These are phyloP conservation scores for Apiotrichum akiyoshidainum DNA, from an alignment of 1,284 basidiomycete genomes.

Conservation along the genomic window DNA sequence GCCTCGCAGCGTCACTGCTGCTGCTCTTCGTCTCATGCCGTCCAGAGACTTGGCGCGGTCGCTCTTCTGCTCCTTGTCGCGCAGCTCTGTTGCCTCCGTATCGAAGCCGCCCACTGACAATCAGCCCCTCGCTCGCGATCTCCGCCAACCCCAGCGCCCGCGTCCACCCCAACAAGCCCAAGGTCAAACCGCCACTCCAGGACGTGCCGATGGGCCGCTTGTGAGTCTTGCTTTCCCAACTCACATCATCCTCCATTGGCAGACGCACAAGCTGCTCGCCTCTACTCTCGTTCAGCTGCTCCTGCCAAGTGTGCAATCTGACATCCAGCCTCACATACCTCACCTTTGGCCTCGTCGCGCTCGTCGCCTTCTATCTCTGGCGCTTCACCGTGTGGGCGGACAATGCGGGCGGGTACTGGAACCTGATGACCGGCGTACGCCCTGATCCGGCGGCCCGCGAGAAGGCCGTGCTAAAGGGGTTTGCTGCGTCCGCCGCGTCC, in stretches of 20 bases:
- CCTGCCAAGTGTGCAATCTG: too few relatives aligned
- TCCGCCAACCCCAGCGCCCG: constrained; percentile 36
- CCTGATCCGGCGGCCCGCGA: constrained; percentile 21
- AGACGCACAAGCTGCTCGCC: too few relatives aligned
- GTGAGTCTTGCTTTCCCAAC: constrained; percentile 28
- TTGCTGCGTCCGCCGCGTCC: too few relatives aligned
- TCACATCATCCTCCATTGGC: background rate
- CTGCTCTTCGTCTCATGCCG: too few relatives aligned
- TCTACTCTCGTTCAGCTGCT: too few relatives aligned
- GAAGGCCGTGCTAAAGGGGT: background rate
- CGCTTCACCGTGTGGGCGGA: constrained; percentile 46
- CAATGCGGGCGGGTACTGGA: constrained; percentile 50
- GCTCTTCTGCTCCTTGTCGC: too few relatives aligned
- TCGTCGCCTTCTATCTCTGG: constrained; percentile 48
- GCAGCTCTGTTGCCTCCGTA: too few relatives aligned
- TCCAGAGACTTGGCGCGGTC: too few relatives aligned
- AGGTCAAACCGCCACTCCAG: constrained; percentile 47
- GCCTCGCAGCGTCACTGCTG: too few relatives aligned
- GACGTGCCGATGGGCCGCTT: constrained; percentile 48
- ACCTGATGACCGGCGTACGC: constrained; percentile 40
- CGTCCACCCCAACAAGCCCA: constrained; percentile 38
- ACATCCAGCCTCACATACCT: constrained; percentile 45
- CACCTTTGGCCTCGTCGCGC: constrained; percentile 32
- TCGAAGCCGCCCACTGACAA: too few relatives aligned
- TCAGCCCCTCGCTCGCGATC: constrained; percentile 45